A percentile compares a stretch with the other conserved stretches of the same genome.
phyloP scores from a whole-genome alignment of 2,329 filamentous ascomycete species.

The Arthrobotrys pseudoclavata region DNA sequence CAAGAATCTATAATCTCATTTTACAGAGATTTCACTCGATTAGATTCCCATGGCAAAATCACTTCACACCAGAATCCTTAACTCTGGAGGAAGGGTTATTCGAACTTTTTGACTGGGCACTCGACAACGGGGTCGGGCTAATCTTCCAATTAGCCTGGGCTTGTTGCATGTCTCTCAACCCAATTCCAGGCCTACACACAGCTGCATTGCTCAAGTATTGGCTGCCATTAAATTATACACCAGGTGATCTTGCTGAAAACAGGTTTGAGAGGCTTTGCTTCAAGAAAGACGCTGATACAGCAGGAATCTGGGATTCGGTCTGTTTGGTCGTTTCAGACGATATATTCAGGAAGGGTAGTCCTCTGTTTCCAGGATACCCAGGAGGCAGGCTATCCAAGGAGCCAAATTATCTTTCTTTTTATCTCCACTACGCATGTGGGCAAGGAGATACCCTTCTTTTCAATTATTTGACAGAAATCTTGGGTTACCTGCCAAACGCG shows the following conservation, averaged over 20 bases:
- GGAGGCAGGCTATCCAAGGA: not conserved
- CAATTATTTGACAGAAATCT: not conserved
- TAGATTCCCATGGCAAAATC: constrained; percentile 42
- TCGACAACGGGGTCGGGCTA: not conserved
- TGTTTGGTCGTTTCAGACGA: not conserved
- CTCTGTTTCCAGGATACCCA: not conserved
- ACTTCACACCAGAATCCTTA: constrained; percentile 18
- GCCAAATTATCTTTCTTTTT: not conserved
- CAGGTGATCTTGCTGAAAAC: no score
- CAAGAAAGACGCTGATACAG: not conserved
- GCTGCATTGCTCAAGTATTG: constrained; percentile 1
- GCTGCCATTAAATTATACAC: not conserved
- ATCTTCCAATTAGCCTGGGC: not conserved
- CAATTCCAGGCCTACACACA: not conserved
- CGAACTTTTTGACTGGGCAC: constrained; percentile 24
- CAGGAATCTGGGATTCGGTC: not conserved
- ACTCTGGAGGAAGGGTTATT: not conserved
- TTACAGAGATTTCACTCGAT: constrained; percentile 7
- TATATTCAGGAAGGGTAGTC: no score
- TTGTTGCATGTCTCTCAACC: not conserved
- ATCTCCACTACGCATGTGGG: not conserved
- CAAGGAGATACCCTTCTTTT: not conserved
- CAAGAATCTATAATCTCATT: not conserved
- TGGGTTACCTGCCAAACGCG: not conserved
- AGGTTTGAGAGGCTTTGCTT: constrained; percentile 9